Evolutionary conservation across 1,139 yeast species (phyloP).

Genomic region (Lodderomyces orthopsilosis): DNA sequence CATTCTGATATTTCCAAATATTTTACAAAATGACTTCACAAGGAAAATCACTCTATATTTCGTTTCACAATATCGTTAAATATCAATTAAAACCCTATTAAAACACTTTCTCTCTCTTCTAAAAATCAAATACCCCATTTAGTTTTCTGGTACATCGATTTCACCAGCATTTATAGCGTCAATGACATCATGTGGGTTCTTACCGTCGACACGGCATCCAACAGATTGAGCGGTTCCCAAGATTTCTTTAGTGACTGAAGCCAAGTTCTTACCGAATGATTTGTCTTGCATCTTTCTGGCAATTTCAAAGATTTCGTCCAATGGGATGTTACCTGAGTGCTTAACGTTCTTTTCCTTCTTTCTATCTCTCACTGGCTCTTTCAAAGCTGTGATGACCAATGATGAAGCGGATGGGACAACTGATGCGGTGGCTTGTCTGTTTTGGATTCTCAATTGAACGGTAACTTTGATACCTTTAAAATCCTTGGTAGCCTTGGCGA

Average conservation of each 20-base stretch:
- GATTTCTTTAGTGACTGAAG: conserved; percentile 97
- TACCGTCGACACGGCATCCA: conserved; percentile 98
- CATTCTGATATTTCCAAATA: neutral
- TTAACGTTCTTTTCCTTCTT: conserved; percentile 99
- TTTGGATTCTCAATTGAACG: conserved; percentile 97
- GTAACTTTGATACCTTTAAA: conserved; percentile 99
- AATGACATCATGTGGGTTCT: conserved; percentile 98
- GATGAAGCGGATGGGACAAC: conserved; percentile 99
- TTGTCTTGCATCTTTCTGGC: conserved; percentile 98
- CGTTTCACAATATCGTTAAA: conserved; percentile 13
- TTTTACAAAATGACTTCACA: conserved; percentile 3
- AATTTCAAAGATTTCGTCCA: conserved; percentile 94
- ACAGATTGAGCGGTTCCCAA: conserved; percentile 99
- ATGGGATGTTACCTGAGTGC: conserved; percentile 98
- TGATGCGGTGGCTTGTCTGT: conserved; percentile 99
- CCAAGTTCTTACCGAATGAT: conserved; percentile 96
- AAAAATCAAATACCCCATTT: conserved; percentile 22
- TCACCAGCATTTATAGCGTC: conserved; percentile 98
- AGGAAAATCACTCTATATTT: conserved; percentile 1
- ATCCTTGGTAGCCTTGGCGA: conserved; percentile 99
- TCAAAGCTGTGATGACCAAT: conserved; percentile 96
- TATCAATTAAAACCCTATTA: conserved; percentile 19
- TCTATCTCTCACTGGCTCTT: conserved; percentile 99
- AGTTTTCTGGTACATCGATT: conserved; percentile 92
- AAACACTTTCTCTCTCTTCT: conserved; percentile 13